phyloP scores from a whole-genome alignment of 2,329 filamentous ascomycete genomes.

The Xylaria sp. region DNA sequence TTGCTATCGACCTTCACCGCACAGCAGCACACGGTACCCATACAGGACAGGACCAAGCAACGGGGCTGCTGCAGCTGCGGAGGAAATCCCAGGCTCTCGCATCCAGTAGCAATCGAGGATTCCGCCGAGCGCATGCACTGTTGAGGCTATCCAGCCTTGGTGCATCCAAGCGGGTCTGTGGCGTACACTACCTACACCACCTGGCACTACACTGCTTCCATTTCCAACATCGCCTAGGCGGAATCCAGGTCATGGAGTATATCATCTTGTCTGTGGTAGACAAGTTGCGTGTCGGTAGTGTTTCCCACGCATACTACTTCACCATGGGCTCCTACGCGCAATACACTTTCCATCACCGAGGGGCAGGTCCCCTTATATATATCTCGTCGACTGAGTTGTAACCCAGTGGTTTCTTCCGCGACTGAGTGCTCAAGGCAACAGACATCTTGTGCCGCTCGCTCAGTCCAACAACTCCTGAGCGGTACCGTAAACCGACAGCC shows the following conservation, averaged over 20 bases:
- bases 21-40: not conserved
- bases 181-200: not conserved
- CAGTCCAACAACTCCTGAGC: constrained; percentile 3
- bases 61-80: constrained; percentile 31
- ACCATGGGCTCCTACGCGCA: not conserved
- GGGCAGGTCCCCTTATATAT: not conserved
- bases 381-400: not conserved
- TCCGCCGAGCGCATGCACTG: constrained; percentile 14
- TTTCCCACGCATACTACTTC: constrained; percentile 2
- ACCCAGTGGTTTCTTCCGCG: not conserved
- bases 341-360: not conserved
- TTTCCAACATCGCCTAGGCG: constrained; percentile 27
- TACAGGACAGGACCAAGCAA: constrained; percentile 14
- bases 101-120: constrained; percentile 25
- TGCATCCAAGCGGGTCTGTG: constrained; percentile 23
- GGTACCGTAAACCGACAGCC: constrained; percentile 2
- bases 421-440: not conserved
- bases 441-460: not conserved
- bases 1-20: constrained; percentile 2
- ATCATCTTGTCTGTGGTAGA: not conserved
- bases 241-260: constrained; percentile 14
- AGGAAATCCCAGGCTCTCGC: constrained; percentile 12
- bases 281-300: not conserved
- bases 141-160: constrained; percentile 35
- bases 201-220: not conserved